Base-by-base conservation (phyloP, 768 basidiomycete species). In the Gautieria morchelliformis region DNA sequence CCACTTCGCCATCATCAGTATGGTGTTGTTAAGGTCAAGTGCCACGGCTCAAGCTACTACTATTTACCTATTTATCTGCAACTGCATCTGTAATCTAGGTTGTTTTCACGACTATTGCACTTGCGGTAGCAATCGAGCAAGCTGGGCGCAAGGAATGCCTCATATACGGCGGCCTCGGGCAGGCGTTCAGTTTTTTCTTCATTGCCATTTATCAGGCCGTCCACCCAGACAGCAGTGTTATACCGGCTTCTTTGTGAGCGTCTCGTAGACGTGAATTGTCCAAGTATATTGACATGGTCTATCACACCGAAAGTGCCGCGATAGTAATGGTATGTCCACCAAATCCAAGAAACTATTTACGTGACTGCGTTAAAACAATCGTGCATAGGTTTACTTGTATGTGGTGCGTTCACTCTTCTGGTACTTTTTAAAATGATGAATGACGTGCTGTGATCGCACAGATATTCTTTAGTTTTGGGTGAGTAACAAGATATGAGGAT, bases 71-170 rank as follows among this genome's bases (percentile, higher is more conserved):
- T 14, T 10, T 14, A 37, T 14, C 35, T 9, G 4, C 19, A 17
- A 9, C 17, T 44, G 19, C n/a, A 30, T 5, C 14, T 17, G 6
- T 33, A 24, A 35, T 49, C 2, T 24, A 52, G 51, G 72, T 76
- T 20, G 60, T 79, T 47, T 63, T 72, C 5, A 77, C 78, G 24
- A 66, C 61, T 14, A 61, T 70, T 17, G 70, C 72, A 6, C 70
- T 80, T 37, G 58, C 70, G 1, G 72, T 79, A 55, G 78, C 74
- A n/a, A 72, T 80, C 4, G 79, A 81, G 60, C 60, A 68, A 35
- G 55, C 75, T 39, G 80, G 80, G 4, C 72, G 78, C 51, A 81
- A 80, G 60, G 68, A 62, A 46, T 79, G 75, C 56, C 67, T 81
- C 17, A 68, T 82, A 44, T 67, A 76, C 41, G 78, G 78, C 12